A percentile compares a stretch with the other conserved stretches of the same genome.
Conservation (phyloP, 2,329 filamentous ascomycete genomes). For the Dactylonectria macrodidyma region DNA sequence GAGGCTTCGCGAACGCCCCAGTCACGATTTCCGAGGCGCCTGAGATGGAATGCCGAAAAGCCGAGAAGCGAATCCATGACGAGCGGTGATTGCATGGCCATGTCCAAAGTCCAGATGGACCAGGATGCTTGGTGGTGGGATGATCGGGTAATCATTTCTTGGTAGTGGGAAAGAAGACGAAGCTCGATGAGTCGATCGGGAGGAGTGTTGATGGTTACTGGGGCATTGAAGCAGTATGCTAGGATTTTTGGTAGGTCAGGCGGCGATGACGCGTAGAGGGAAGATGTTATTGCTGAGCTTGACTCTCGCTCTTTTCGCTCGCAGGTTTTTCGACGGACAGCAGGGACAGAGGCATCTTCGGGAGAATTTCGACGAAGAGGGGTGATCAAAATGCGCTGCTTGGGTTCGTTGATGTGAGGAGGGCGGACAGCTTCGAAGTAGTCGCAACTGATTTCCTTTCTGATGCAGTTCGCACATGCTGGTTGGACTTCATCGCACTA, state of each 20-base stretch:
- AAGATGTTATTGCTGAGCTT: not conserved
- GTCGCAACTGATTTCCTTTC: conserved; percentile 12
- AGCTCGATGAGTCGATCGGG: conserved; percentile 10
- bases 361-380: not conserved
- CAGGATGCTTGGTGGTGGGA: not conserved
- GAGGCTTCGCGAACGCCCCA: conserved; percentile 10
- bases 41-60: conserved; percentile 29
- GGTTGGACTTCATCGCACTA: conserved; percentile 27
- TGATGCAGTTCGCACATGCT: conserved; percentile 19
- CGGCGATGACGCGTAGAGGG: not conserved
- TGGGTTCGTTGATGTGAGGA: not conserved
- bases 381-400: conserved; percentile 11
- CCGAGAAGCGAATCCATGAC: conserved; percentile 29
- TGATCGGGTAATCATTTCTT: conserved; percentile 6
- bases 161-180: conserved; percentile 28
- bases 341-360: not conserved
- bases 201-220: conserved; percentile 4
- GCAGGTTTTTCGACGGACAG: too few relatives aligned
- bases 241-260: not conserved
- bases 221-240: too few relatives aligned
- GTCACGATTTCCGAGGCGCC: conserved; percentile 10
- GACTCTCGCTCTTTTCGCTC: not conserved
- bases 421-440: conserved; percentile 22
- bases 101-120: conserved; percentile 20
- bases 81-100: not conserved